A percentile compares a stretch with the other conserved stretches of the same genome.
Conservation (phyloP, 306 rosid genomes). For the Citrullus mucosospermus region DNA sequence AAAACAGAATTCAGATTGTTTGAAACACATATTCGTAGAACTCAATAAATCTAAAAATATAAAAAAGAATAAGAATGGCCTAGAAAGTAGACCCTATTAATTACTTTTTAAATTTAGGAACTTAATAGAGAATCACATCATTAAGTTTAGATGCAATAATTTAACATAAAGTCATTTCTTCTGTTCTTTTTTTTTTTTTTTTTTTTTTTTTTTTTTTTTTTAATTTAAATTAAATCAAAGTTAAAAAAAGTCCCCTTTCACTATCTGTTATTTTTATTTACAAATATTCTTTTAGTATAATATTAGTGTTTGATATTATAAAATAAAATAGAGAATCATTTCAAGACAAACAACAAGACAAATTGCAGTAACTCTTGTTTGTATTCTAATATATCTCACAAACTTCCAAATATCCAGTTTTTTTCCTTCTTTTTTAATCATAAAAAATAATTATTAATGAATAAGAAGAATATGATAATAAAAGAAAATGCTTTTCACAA, state of each 20-base stretch:
- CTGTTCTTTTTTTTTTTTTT: too few species aligned
- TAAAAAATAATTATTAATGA: conserved; percentile 5
- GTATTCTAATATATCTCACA: conserved; percentile 20
- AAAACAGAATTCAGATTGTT: too few species aligned
- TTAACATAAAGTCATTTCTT: too few species aligned
- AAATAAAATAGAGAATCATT: conserved; percentile 38
- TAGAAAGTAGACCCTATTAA: too few species aligned
- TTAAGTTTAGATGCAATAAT: too few species aligned
- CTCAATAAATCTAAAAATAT: too few species aligned
- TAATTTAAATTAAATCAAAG: too few species aligned
- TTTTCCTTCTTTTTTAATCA: conserved; percentile 7
- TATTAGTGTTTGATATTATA: not conserved
- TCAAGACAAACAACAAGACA: conserved; percentile 36
- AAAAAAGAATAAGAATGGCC: too few species aligned
- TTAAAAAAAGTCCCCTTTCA: not conserved
- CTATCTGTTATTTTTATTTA: not conserved
- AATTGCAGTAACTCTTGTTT: conserved; percentile 13
- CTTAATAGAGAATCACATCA: too few species aligned
- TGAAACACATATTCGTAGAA: too few species aligned
- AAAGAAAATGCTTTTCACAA: conserved; percentile 19
- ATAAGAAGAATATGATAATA: conserved; percentile 11
- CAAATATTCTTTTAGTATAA: not conserved
- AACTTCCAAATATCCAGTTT: conserved; percentile 66
- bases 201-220: too few species aligned
- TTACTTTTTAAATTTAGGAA: too few species aligned